Evolutionary conservation across 2,329 filamentous ascomycete species (phyloP), one percentile per base, ranked within the genome.

Genomic region (Apiospora malaysiana): DNA sequence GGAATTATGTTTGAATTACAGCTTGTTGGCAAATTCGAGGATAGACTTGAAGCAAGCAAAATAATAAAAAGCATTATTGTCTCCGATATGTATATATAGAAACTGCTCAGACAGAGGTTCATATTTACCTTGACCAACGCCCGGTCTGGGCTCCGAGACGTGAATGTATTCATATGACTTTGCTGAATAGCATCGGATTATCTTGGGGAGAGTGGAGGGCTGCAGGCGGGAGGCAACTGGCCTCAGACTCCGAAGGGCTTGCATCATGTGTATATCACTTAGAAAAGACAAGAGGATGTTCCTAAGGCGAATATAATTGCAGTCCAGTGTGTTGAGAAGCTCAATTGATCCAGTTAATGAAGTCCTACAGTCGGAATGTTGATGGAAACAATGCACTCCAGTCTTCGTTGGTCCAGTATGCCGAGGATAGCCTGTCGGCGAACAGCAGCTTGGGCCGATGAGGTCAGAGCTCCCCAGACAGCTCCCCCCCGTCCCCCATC

Each of bases 81-180:
- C 2, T 16, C 16, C 42, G 14, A 45, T 45, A 18, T 45, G 16
- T 5, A 45, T 45, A 45, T 5, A 45, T 37, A 59, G 51, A 37
- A 21, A n/a, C 10, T 10, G 16, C 8, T 12, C 16, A 37, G 18
- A 3, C 5, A 18, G 6, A 4, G 37, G 21, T 7, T 73, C 72
- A 75, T 73, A 75, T 85, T 73, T 87, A 97, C 95, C 93, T 84
- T 97, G 89, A 2, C 93, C 94, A 71, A 99, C 95, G 68, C 95
- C 94, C n/a, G 93, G 92, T 82, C 92, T 93, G 12, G 95, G 95
- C 75, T 89, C 90, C 23, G 93, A 94, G 68, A 94, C 91, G 76
- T 96, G 86, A 76, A 98, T 91, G 82, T 92, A 92, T 79, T 98
- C 93, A 83, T 97, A 98, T 69, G 82, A 80, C 72, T 76, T 83